Percentiles rank a stretch among this genome's conserved stretches.
Evolutionary conservation across 495 filamentous ascomycete species (phyloP).

Genomic region (Penicillium coprophilum): DNA sequence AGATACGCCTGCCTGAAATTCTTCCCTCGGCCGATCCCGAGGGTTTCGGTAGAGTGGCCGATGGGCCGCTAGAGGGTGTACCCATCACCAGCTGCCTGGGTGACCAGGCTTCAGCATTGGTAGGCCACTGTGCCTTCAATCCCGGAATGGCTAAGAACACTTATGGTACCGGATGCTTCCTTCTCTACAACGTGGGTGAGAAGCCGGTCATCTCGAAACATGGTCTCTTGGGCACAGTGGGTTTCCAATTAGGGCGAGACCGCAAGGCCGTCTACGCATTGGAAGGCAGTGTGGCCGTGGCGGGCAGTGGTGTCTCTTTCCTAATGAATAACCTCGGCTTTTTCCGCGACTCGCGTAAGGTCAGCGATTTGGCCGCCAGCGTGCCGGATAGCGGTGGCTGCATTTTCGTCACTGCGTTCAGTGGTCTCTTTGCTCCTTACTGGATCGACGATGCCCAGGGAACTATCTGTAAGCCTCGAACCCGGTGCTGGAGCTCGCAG

Average conservation of each 20-base stretch:
- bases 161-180: slow-evolving; percentile 93
- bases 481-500: not conserved
- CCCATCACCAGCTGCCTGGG: slow-evolving; percentile 85
- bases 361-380: slow-evolving; percentile 76
- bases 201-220: slow-evolving; percentile 90
- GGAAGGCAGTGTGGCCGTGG: slow-evolving; percentile 90
- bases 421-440: slow-evolving; percentile 94
- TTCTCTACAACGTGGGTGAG: slow-evolving; percentile 89
- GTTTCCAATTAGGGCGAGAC: slow-evolving; percentile 66
- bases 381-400: slow-evolving; percentile 91
- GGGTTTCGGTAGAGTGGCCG: slow-evolving; percentile 68
- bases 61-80: slow-evolving; percentile 69
- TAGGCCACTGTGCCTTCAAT: slow-evolving; percentile 87
- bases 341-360: slow-evolving; percentile 71
- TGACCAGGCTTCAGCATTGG: slow-evolving; percentile 89
- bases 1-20: slow-evolving; percentile 79
- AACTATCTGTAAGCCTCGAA: slow-evolving; percentile 66
- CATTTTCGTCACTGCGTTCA: slow-evolving; percentile 94
- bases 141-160: slow-evolving; percentile 93
- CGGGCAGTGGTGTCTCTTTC: slow-evolving; percentile 86
- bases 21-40: slow-evolving; percentile 79
- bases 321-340: slow-evolving; percentile 89
- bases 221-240: slow-evolving; percentile 85
- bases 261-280: slow-evolving; percentile 81
- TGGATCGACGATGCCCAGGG: slow-evolving; percentile 97